phyloP scores from a whole-genome alignment of 2,329 filamentous ascomycete genomes.

The Didymella segeticola region DNA sequence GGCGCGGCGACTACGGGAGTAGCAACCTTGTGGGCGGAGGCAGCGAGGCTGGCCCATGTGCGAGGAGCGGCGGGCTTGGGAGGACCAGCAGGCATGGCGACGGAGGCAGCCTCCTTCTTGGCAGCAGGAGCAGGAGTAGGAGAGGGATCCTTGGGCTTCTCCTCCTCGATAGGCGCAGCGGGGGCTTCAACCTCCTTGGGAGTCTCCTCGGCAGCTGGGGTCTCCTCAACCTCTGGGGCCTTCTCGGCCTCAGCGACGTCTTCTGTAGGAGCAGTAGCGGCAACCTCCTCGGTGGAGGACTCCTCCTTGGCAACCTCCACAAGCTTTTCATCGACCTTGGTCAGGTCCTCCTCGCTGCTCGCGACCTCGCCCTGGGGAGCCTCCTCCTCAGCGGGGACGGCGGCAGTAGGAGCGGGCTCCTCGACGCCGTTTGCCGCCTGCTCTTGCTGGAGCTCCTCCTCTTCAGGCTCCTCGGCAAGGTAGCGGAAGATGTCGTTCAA shows the following conservation, averaged over 20 bases:
- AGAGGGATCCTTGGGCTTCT: conserved; percentile 69
- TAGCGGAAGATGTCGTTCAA: conserved; percentile 98
- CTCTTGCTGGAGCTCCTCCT: conserved; percentile 55
- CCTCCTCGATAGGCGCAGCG: conserved; percentile 50
- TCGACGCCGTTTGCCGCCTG: conserved; percentile 46
- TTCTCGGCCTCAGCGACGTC: conserved; percentile 45
- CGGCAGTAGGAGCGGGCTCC: conserved; percentile 50
- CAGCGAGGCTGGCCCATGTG: conserved; percentile 76
- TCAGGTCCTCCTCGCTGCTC: conserved; percentile 54
- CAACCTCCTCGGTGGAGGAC: conserved; percentile 30
- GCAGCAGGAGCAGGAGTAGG: conserved; percentile 60
- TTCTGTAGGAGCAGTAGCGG: conserved; percentile 48
- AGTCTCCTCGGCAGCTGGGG: conserved; percentile 49
- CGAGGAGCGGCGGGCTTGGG: conserved; percentile 63
- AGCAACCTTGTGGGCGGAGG: conserved; percentile 56
- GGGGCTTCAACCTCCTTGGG: conserved; percentile 40
- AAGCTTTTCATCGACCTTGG: conserved; percentile 74
- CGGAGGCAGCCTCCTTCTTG: conserved; percentile 61
- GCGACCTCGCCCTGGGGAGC: conserved; percentile 41
- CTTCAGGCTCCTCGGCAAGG: conserved; percentile 83
- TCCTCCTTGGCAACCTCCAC: conserved; percentile 63
- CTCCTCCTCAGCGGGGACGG: conserved; percentile 39
- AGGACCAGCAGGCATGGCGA: conserved; percentile 64
- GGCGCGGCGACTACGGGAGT: conserved; percentile 51
- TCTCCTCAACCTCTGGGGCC: conserved; percentile 49